Conservation (phyloP, 352 stramenopile genomes). For the Pythium utonaiense region DNA sequence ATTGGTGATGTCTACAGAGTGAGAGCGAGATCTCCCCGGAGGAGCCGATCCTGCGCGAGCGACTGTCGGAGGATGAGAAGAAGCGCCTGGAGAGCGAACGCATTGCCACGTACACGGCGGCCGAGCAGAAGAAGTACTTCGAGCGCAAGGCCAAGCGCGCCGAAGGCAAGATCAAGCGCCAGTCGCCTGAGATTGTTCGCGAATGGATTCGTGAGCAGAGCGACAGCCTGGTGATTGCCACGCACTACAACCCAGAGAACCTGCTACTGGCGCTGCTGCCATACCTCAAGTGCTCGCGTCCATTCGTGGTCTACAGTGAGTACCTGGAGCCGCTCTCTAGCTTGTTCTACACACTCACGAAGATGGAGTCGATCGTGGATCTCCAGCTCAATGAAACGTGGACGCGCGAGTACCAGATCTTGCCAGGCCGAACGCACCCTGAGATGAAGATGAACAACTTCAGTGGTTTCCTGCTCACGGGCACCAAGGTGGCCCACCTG, state of each 20-base stretch:
- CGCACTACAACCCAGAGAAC: constrained; percentile 87
- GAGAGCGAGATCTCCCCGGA: constrained; percentile 52
- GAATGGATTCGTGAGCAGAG: constrained; percentile 67
- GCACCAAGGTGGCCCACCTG: constrained; percentile 80
- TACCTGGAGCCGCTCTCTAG: constrained; percentile 91
- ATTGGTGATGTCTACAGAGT: constrained; percentile 17
- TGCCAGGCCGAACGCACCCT: constrained; percentile 92
- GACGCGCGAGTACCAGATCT: constrained; percentile 93
- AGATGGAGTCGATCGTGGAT: constrained; percentile 90
- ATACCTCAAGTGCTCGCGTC: constrained; percentile 88
- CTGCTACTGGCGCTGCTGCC: constrained; percentile 87
- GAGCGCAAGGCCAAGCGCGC: constrained; percentile 70
- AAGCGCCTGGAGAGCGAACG: constrained; percentile 66
- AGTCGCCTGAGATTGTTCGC: constrained; percentile 62
- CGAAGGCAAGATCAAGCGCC: constrained; percentile 75
- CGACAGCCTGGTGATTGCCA: constrained; percentile 88
- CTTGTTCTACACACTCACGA: constrained; percentile 87
- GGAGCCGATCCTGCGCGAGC: constrained; percentile 44
- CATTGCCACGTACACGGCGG: constrained; percentile 76
- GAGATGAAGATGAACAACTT: constrained; percentile 97
- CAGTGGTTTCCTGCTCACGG: constrained; percentile 93
- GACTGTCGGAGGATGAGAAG: constrained; percentile 56
- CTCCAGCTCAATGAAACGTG: constrained; percentile 94
- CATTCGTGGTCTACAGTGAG: constrained; percentile 96
- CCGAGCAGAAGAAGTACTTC: constrained; percentile 75